Base-by-base conservation (phyloP, 2,329 filamentous ascomycete species). In the Ophiostoma sp. region DNA sequence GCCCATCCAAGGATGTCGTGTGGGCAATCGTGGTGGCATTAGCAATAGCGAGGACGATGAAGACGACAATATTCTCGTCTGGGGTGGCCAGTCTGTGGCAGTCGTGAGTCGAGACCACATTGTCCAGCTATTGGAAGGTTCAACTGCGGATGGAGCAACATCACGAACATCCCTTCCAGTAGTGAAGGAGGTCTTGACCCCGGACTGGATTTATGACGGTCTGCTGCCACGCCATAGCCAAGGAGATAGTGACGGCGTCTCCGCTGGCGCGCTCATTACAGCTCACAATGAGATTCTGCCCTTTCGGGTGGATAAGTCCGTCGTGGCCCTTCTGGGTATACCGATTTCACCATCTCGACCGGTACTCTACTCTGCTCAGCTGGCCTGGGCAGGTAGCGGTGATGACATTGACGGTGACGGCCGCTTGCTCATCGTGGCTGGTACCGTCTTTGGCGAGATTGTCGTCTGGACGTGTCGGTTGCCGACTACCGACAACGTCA, bases 381-480 rank as follows among this genome's bases (percentile, higher is more conserved):
- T 97, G 22, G 82, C 86, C 52, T 93, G 91, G 87, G 82, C 90
- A 8, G 85, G 86, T 7, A 71, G 81, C 6, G 84, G 85, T 6
- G 42, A 19, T 22, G n/a, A 45, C 19, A 63, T 17, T 17, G 33
- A 22, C 19, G 2, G 19, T 1, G 25, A 42, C 25, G 45, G 12
- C 61, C 84, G 85, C 70, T 84, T 97, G 63, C 86, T 98, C 25
- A 88, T 98, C 69, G 93, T 94, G 7, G 93, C 93, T 2, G 96
- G 96, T 0, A 98, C 96, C 0, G 94, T 95, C 0, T 98, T 98
- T 82, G 96, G 96, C 2, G 95, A 98, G 81, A 92, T 99, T 45
- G 86, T 98, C 50, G 88, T 97, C 19, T 98, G 96, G 96, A 93
- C 91, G 76, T 94, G 89, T 77, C 64, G 77, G 86, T n/a, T 75